Percentiles rank a stretch among this genome's conserved stretches.
phyloP scores from a whole-genome alignment of 2,329 filamentous ascomycete genomes.

The Hyphodiscus sp. region DNA sequence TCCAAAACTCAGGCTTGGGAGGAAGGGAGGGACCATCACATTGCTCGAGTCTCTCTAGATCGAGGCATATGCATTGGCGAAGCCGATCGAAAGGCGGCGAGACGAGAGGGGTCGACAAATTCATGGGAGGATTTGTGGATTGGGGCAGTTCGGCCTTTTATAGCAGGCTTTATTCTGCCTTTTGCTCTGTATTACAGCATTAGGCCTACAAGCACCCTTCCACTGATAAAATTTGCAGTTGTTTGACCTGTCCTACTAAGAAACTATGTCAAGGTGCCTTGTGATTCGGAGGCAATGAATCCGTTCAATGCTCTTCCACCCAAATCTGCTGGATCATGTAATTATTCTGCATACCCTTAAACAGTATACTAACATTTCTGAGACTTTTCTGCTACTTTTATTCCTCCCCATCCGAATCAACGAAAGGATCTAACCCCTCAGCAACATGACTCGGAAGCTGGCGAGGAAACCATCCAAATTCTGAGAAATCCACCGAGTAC shows the following conservation, averaged over 20 bases:
- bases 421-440: slow-evolving; percentile 16
- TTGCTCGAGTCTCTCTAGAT: slow-evolving; percentile 18
- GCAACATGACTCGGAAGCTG: slow-evolving; percentile 26
- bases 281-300: too few relatives aligned
- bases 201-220: slow-evolving; percentile 22
- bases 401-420: slow-evolving; percentile 19
- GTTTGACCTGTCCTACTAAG: background rate
- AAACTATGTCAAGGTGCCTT: too few relatives aligned
- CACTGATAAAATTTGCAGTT: slow-evolving; percentile 1
- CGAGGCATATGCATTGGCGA: slow-evolving; percentile 19
- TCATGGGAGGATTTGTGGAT: slow-evolving; percentile 18
- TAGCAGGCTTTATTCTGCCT: slow-evolving; percentile 13
- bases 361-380: too few relatives aligned
- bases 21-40: slow-evolving; percentile 29
- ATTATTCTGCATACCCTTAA: too few relatives aligned
- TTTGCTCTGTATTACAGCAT: slow-evolving; percentile 25
- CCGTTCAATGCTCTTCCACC: too few relatives aligned
- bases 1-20: slow-evolving; percentile 22
- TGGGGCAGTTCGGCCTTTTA: slow-evolving; percentile 9
- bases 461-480: slow-evolving; percentile 37
- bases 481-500: slow-evolving; percentile 29
- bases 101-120: slow-evolving; percentile 14
- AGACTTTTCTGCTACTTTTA: background rate
- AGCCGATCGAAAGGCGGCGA: slow-evolving; percentile 24
- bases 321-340: too few relatives aligned